These are phyloP conservation scores for Yamadazyma laniorum DNA, from an alignment of 805 yeast species.

Conservation along the genomic window DNA sequence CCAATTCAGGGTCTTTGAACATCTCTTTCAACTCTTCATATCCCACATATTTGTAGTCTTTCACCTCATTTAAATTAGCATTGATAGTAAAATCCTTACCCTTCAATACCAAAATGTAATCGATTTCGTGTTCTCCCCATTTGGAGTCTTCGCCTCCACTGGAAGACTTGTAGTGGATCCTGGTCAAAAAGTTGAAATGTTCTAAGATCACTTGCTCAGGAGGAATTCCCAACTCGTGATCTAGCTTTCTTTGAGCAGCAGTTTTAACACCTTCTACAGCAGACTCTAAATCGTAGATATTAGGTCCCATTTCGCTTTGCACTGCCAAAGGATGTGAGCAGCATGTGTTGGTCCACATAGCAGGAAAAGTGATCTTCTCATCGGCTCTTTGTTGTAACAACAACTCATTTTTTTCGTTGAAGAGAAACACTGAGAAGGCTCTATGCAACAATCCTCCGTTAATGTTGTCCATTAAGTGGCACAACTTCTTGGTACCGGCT, in stretches of 20 bases:
- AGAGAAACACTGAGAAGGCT: constrained; percentile 93
- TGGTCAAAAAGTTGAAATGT: constrained; percentile 76
- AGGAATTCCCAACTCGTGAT: constrained; percentile 89
- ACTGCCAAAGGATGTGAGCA: constrained; percentile 96
- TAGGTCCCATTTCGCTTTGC: constrained; percentile 69
- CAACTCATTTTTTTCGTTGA: constrained; percentile 71
- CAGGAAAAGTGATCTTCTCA: constrained; percentile 95
- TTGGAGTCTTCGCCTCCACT: constrained; percentile 63
- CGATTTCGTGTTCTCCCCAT: constrained; percentile 99
- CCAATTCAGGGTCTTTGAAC: constrained; percentile 65
- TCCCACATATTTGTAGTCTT: constrained; percentile 73
- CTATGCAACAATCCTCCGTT: constrained; percentile 85
- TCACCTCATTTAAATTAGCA: constrained; percentile 73
- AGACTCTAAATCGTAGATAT: constrained; percentile 41
- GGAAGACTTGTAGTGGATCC: constrained; percentile 91
- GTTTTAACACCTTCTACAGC: constrained; percentile 76
- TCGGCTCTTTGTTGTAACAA: constrained; percentile 93
- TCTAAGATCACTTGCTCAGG: constrained; percentile 58
- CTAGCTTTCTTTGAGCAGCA: constrained; percentile 90
- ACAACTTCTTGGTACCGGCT: constrained; percentile 88
- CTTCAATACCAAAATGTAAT: constrained; percentile 80
- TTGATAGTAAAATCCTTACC: constrained; percentile 54
- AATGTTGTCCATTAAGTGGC: constrained; percentile 87
- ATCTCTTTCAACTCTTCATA: constrained; percentile 64
- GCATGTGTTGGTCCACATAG: constrained; percentile 98